A percentile compares a stretch with the other conserved stretches of the same genome.
Conservation (phyloP, 2,329 filamentous ascomycete genomes). For the Curvularia sp. region DNA sequence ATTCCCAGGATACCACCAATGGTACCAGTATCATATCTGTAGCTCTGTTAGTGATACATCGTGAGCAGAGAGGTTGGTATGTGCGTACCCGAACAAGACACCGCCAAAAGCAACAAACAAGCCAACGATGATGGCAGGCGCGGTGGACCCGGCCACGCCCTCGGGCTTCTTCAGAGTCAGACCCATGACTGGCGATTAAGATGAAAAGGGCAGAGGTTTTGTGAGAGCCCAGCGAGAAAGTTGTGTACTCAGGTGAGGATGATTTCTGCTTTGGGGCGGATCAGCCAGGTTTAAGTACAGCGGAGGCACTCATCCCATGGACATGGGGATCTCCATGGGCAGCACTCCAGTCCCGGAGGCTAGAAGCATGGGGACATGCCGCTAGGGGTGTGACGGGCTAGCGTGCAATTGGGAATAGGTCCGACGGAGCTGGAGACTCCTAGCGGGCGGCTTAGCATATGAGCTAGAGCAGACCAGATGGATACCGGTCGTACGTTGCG, state of each 20-base stretch:
- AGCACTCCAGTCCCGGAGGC: constrained; percentile 28
- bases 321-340: constrained; percentile 33
- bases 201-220: constrained; percentile 11
- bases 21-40: constrained; percentile 51
- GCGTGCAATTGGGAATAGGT: constrained; percentile 21
- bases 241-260: constrained; percentile 20
- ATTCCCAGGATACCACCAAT: constrained; percentile 72
- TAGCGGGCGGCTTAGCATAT: constrained; percentile 18
- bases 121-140: constrained; percentile 50
- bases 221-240: constrained; percentile 6
- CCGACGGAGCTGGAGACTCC: constrained; percentile 21
- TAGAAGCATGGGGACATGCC: constrained; percentile 31
- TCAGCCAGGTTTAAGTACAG: constrained; percentile 32
- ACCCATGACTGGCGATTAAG: constrained; percentile 42
- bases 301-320: constrained; percentile 24
- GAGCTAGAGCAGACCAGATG: constrained; percentile 30
- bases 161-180: constrained; percentile 69
- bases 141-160: constrained; percentile 68
- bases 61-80: background rate
- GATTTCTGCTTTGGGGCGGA: constrained; percentile 12
- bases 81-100: constrained; percentile 51
- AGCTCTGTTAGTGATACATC: constrained; percentile 14
- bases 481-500: constrained; percentile 18
- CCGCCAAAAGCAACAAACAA: constrained; percentile 58
- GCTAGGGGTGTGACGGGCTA: constrained; percentile 28